Conservation (phyloP, 2,329 filamentous ascomycete species). For the Pestalotiopsis sp. region DNA sequence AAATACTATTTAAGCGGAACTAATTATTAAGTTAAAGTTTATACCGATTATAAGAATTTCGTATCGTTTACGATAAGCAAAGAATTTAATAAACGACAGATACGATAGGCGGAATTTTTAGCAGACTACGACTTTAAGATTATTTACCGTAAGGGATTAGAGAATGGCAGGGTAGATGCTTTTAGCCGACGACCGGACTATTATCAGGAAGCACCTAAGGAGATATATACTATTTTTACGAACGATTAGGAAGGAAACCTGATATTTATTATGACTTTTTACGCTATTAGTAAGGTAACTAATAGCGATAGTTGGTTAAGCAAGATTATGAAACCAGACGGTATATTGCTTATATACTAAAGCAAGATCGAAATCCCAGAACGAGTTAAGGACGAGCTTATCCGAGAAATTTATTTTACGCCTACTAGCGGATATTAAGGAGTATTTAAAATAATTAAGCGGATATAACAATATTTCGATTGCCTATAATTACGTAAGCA, state of each 20-base stretch:
- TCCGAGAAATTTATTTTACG: too few relatives aligned
- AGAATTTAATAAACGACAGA: background rate
- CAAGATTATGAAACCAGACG: too few relatives aligned
- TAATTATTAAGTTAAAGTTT: background rate
- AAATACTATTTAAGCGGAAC: background rate
- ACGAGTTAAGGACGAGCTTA: too few relatives aligned
- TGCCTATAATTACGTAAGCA: too few relatives aligned
- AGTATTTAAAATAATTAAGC: too few relatives aligned
- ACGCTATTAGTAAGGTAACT: too few relatives aligned
- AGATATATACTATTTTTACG: background rate
- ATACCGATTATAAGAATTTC: background rate
- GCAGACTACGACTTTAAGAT: background rate
- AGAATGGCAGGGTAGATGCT: rapidly evolving
- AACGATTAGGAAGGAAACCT: background rate
- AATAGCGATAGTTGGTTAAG: too few relatives aligned
- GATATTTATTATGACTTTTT: too few relatives aligned
- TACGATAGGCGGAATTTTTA: background rate
- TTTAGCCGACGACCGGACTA: background rate
- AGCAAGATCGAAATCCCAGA: too few relatives aligned
- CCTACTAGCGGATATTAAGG: too few relatives aligned
- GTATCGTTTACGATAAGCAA: background rate
- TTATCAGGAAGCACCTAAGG: background rate
- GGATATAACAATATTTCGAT: too few relatives aligned
- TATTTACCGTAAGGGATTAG: background rate
- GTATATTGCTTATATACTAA: too few relatives aligned